Evolutionary conservation across 352 stramenopile species (phyloP).

Genomic region (Globisporangium spiculum): DNA sequence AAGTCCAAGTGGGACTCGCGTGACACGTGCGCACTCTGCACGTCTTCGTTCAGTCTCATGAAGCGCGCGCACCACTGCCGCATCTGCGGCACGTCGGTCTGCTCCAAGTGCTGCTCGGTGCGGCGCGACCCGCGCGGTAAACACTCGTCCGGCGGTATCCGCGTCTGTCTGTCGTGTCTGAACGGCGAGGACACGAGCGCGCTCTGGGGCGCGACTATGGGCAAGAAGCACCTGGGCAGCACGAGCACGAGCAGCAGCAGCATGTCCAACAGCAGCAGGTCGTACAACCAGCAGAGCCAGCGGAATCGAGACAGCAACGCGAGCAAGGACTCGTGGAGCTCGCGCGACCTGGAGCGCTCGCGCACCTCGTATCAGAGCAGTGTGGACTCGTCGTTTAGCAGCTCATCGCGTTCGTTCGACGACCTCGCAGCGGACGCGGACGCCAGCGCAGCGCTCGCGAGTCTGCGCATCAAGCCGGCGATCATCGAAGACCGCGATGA

Average conservation of each 20-base stretch:
- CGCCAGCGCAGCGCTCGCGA: conserved; percentile 15
- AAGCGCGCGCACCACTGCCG: conserved; percentile 76
- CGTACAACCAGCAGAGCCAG: conserved; percentile 9
- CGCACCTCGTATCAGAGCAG: conserved; percentile 22
- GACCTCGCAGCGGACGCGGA: conserved; percentile 13
- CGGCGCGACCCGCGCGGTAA: conserved; percentile 35
- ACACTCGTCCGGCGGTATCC: conserved; percentile 30
- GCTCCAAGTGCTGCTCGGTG: conserved; percentile 71
- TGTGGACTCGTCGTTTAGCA: conserved; percentile 23
- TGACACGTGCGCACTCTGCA: conserved; percentile 66
- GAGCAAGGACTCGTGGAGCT: conserved; percentile 32
- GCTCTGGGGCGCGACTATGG: conserved; percentile 37
- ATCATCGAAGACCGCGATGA: conserved; percentile 36
- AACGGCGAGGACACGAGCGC: conserved; percentile 53
- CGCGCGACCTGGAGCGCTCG: conserved; percentile 22
- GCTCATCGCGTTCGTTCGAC: conserved; percentile 18
- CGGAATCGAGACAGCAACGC: conserved; percentile 20
- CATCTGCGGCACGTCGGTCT: conserved; percentile 68
- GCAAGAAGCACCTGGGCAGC: conserved; percentile 30
- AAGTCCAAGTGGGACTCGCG: conserved; percentile 53
- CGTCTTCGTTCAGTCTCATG: conserved; percentile 61
- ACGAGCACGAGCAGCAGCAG: conserved; percentile 33
- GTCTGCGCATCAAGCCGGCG: conserved; percentile 16
- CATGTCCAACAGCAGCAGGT: conserved; percentile 20
- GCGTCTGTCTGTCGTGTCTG: conserved; percentile 69